Conservation (phyloP, 176 grass and related monocot species). For the Aegilops tauschii region DNA sequence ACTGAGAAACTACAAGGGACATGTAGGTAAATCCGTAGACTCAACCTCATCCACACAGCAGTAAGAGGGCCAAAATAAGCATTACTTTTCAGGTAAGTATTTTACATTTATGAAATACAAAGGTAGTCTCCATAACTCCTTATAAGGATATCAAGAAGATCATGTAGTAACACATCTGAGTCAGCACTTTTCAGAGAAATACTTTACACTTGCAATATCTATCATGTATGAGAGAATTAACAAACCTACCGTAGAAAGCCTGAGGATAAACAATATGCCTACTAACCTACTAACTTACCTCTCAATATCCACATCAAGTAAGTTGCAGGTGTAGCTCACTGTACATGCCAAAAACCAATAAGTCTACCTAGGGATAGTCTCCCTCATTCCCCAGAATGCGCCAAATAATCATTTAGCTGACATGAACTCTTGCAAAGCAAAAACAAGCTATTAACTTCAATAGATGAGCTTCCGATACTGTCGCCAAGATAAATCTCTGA, state of each 20-base stretch:
- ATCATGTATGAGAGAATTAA: slow-evolving; percentile 3
- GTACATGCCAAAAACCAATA: not conserved
- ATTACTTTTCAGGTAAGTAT: not conserved
- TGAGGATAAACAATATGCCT: not conserved
- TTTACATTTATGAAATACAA: not conserved
- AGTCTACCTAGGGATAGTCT: not conserved
- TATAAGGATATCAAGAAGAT: not conserved
- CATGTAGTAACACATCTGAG: slow-evolving; percentile 1
- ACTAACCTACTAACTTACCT: slow-evolving; percentile 5
- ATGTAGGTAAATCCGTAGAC: not conserved
- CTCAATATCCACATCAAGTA: not conserved
- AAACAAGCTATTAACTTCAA: not conserved
- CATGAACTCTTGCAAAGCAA: slow-evolving; percentile 15
- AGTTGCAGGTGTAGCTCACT: not conserved
- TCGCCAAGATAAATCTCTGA: slow-evolving; percentile 10
- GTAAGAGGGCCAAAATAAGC: not conserved
- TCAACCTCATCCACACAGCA: not conserved
- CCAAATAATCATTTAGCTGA: slow-evolving; percentile 19
- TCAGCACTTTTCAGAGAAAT: not conserved
- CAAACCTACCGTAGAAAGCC: not conserved
- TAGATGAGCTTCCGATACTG: not conserved
- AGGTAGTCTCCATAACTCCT: not conserved
- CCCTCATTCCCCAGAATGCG: not conserved
- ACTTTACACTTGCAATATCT: not conserved
- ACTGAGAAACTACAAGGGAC: not conserved